Evolutionary conservation across 495 filamentous ascomycete species (phyloP), one percentile per base, ranked within the genome.

Genomic region (Tuber indicum): DNA sequence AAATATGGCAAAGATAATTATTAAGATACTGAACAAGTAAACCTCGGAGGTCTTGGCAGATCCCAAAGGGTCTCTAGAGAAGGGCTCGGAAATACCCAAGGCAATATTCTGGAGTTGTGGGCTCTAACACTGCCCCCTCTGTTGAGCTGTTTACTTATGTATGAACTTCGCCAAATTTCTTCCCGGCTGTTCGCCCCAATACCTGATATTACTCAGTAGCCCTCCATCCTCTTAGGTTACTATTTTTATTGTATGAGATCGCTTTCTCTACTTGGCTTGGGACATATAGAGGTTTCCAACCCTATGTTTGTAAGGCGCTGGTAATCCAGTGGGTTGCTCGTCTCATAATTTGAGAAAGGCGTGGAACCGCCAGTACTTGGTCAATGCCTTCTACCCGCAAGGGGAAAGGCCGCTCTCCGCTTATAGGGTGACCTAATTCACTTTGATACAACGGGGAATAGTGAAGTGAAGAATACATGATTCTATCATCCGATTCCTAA

Each of bases 1-100:
- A 98, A 98, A 88, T 97, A 91, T 88, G 96, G 95, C 85, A 98
- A 97, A 89, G 94, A 98, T 72, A 81, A 81, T 73, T 82, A 79
- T 52, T 82, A 81, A n/a, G 47, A 23, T n/a, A 52, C 21, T 52
- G 21, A n/a, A 0, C 23, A 0, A n/a, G 21, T 9, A 21, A n/a
- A n/a, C 6, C 21, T 52, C 21, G 47, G 47, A n/a, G 21, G 9
- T 19, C 47, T n/a, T 9, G 47, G 47, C 19, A n/a, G 47, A 52
- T 49, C 23, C n/a, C 47, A n/a, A 52, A 7, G 19, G 47, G 21
- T 5, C 23, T 23, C 6, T n/a, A n/a, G 47, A 9, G 8, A n/a
- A 5, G 21, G 47, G 7, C 17, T 12, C 17, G 47, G 47, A 49
- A 49, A 16, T 49, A 49, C 19, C 19, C 1, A 23, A 49, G 47